phyloP scores from a whole-genome alignment of 108 stramenopile genomes.

The Pseudonitzschia delicatissima region DNA sequence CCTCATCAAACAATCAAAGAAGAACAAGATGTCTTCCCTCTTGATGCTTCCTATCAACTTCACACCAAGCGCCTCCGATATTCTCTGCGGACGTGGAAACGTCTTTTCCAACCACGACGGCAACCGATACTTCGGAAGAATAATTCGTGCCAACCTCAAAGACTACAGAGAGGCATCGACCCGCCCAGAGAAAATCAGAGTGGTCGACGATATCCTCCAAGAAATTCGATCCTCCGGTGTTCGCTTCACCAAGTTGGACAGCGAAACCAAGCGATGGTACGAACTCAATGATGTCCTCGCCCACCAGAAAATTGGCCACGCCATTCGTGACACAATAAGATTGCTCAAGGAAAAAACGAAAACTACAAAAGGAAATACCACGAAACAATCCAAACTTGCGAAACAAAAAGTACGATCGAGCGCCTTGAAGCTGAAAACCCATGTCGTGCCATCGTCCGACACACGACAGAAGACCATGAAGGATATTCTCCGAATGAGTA shows the following conservation, averaged over 20 bases:
- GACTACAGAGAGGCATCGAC: constrained; percentile 3
- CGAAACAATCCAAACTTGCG: background rate
- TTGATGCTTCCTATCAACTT: background rate
- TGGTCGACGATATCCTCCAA: constrained; percentile 15
- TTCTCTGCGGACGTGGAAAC: constrained; percentile 19
- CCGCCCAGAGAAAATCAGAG: constrained; percentile 2
- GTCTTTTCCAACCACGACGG: background rate
- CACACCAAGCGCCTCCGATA: background rate
- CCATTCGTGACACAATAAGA: constrained; percentile 19
- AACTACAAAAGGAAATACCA: background rate
- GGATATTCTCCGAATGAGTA: background rate
- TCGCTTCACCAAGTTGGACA: constrained; percentile 15
- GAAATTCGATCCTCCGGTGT: constrained; percentile 5
- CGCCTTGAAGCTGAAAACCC: too few relatives aligned
- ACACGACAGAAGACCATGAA: background rate
- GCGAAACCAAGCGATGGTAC: constrained; percentile 15
- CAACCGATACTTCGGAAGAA: constrained; percentile 22
- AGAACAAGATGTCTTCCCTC: background rate
- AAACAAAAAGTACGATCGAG: background rate
- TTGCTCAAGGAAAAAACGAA: background rate
- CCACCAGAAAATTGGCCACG: constrained; percentile 27
- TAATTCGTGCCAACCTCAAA: constrained; percentile 11
- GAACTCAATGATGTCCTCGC: constrained; percentile 17
- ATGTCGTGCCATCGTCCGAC: background rate
- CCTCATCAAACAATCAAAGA: background rate